phyloP scores from a whole-genome alignment of 306 rosid species.

The Cajanus cajan region DNA sequence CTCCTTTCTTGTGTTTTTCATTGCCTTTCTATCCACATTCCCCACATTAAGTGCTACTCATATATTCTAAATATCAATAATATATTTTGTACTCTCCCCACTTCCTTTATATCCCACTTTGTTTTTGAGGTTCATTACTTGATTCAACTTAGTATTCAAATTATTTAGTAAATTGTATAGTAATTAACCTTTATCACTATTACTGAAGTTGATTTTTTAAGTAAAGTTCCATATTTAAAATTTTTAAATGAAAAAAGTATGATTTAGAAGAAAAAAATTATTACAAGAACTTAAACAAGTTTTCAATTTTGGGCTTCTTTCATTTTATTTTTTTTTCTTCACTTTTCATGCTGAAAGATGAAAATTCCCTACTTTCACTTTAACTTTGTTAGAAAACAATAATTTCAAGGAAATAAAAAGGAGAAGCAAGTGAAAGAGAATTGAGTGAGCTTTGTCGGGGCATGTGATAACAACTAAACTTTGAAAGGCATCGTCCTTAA shows the following conservation, averaged over 20 bases:
- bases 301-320: not conserved
- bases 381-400: slow-evolving; percentile 26
- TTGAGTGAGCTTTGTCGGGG: slow-evolving; percentile 35
- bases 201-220: too few species aligned
- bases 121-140: not conserved
- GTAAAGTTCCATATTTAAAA: too few species aligned
- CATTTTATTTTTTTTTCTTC: not conserved
- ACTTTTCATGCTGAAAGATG: slow-evolving; percentile 21
- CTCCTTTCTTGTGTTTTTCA: not conserved
- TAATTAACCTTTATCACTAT: too few species aligned
- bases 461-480: slow-evolving; percentile 45
- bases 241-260: too few species aligned
- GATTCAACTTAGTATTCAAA: not conserved
- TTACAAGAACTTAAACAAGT: not conserved
- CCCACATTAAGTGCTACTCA: slow-evolving; percentile 13
- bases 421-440: slow-evolving; percentile 24
- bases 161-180: not conserved
- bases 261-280: too few species aligned
- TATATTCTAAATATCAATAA: slow-evolving; percentile 23
- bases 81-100: not conserved
- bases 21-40: not conserved
- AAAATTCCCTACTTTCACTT: slow-evolving; percentile 31
- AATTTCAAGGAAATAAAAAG: slow-evolving; percentile 20
- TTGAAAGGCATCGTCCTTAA: slow-evolving; percentile 28
- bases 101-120: not conserved